Evolutionary conservation across 768 basidiomycete genomes (phyloP), one percentile per base, ranked within the genome.

Genomic region (Tylopilus intermedius): DNA sequence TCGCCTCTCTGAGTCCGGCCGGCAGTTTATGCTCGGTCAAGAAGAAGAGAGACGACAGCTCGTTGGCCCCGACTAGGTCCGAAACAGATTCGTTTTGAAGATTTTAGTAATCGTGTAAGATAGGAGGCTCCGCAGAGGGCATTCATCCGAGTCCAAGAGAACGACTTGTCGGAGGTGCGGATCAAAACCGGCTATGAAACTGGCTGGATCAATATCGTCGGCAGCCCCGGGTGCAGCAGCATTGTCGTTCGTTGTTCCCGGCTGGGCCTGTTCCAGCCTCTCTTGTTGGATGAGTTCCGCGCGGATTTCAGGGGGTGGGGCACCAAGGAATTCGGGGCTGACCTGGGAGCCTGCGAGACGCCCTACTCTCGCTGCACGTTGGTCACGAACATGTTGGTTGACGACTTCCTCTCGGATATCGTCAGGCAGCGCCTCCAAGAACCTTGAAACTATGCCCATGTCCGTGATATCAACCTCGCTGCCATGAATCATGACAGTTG

Each of bases 381-480:
- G 90, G 61, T 98, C 96, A 8, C 94, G 86, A 60, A 97, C 84
- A 64, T 99, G 95, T 64, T 99, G 96, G 62, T 94, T 94, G 49
- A 99, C 78, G 33, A 99, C 93, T 65, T 99, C 96, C 66, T 96
- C 95, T 47, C 96, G 83, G 88, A 99, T 98, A 59, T 98, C 95
- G 65, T 99, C 96, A 0, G 96, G 96, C 8, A 99, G 73, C 24
- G 96, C 96, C 71, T 97, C 94, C 52, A 99, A 75, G 79, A 99
- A 99, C 5, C 92, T 94, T 2, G 94, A 92, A 67, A 99, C 96
- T 64, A 99, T 97, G 5, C 96, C 96, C 35, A 94, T 95, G 62
- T 98, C 94, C 2, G 96, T 99, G 66, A 99, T 99, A 65, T 99
- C 96, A 26, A 98, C 91, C 7, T 85, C 77, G 57, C 82, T 90